Percentiles rank a stretch among this genome's conserved stretches.
Conservation (phyloP, 345 rosid species). For the Syzygium aqueum region DNA sequence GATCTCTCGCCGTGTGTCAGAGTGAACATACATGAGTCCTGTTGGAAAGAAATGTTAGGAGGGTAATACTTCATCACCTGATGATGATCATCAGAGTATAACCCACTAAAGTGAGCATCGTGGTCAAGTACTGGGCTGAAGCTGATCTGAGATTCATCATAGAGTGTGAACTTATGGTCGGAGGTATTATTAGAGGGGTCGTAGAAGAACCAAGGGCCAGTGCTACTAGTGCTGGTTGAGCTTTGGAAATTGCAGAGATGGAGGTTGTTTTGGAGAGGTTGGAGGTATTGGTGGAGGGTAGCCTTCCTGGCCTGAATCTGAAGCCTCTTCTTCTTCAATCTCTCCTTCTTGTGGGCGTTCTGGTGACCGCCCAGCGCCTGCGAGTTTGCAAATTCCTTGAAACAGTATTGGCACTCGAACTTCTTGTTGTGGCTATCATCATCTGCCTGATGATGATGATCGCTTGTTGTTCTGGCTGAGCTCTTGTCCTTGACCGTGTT, state of each 20-base stretch:
- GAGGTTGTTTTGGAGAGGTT: conserved; percentile 36
- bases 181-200: conserved; percentile 11
- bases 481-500: conserved; percentile 20
- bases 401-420: conserved; percentile 88
- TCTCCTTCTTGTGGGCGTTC: conserved; percentile 96
- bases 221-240: conserved; percentile 4
- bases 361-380: conserved; percentile 99
- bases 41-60: conserved; percentile 18
- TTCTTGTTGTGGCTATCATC: conserved; percentile 22
- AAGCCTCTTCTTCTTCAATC: conserved; percentile 83
- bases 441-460: background rate
- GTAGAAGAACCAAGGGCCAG: conserved; percentile 28
- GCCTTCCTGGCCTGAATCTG: conserved; percentile 88
- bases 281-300: conserved; percentile 53
- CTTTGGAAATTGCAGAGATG: conserved; percentile 7
- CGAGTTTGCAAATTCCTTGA: conserved; percentile 81
- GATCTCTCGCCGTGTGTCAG: conserved; percentile 7
- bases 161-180: conserved; percentile 17
- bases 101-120: conserved; percentile 2
- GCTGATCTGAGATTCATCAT: conserved; percentile 61
- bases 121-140: conserved; percentile 25
- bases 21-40: conserved; percentile 11
- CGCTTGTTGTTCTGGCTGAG: background rate
- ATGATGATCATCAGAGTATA: conserved; percentile 8
- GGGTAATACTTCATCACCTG: background rate